phyloP scores from a whole-genome alignment of 2,329 filamentous ascomycete genomes.

The Ophiostoma pallidulum region DNA sequence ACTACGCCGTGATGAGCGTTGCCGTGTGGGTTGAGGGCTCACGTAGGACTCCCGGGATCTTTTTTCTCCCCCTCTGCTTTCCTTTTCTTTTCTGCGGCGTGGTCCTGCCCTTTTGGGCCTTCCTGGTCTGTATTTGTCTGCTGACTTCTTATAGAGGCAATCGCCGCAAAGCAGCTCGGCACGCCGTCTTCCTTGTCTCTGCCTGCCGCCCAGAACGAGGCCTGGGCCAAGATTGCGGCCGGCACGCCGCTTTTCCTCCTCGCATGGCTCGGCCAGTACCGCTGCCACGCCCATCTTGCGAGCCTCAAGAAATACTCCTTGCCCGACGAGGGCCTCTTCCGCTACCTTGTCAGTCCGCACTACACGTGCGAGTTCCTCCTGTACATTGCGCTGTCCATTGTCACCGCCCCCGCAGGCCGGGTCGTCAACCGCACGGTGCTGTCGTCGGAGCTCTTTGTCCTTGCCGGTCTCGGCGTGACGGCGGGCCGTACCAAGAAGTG shows the following conservation, averaged over 20 bases:
- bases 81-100: no score
- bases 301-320: slow-evolving; percentile 73
- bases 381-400: slow-evolving; percentile 67
- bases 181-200: not conserved
- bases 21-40: slow-evolving; percentile 79
- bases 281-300: slow-evolving; percentile 61
- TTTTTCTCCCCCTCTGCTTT: slow-evolving; percentile 5
- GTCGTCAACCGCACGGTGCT: slow-evolving; percentile 64
- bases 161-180: slow-evolving; percentile 21
- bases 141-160: no score
- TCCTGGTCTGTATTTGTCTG: no score
- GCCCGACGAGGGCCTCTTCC: slow-evolving; percentile 64
- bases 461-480: slow-evolving; percentile 71
- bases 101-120: no score
- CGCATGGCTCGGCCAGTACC: slow-evolving; percentile 64
- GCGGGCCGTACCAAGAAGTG: slow-evolving; percentile 68
- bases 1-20: slow-evolving; percentile 65
- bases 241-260: slow-evolving; percentile 56
- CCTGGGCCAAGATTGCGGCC: slow-evolving; percentile 40
- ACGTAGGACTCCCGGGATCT: slow-evolving; percentile 53
- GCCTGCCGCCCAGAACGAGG: not conserved
- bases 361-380: slow-evolving; percentile 83
- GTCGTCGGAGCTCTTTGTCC: slow-evolving; percentile 62
- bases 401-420: slow-evolving; percentile 59
- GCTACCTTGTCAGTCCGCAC: slow-evolving; percentile 69